phyloP scores from a whole-genome alignment of 805 yeast genomes.

The Wickerhamomyces ciferrii region DNA sequence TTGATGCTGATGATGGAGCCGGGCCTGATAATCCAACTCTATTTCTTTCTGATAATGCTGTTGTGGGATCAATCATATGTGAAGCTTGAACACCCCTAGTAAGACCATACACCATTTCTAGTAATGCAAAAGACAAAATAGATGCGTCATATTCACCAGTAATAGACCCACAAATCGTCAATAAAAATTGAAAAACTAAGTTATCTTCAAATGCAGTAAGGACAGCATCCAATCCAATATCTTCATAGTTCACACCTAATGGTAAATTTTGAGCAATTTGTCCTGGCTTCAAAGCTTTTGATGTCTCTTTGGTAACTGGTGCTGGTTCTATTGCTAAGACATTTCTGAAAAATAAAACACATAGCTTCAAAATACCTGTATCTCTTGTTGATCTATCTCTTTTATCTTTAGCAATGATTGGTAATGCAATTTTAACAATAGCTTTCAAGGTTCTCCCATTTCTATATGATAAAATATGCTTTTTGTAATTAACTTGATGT shows the following conservation, averaged over 20 bases:
- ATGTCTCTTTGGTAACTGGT: conserved; percentile 41
- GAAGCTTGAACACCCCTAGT: conserved; percentile 47
- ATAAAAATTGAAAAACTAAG: conserved; percentile 65
- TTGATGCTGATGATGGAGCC: conserved; percentile 3
- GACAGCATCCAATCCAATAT: conserved; percentile 58
- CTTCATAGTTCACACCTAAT: conserved; percentile 52
- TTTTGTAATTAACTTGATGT: conserved; percentile 69
- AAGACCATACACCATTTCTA: conserved; percentile 67
- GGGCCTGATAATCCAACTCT: not conserved
- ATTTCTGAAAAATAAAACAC: conserved; percentile 71
- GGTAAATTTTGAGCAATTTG: conserved; percentile 39
- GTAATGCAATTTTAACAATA: conserved; percentile 61
- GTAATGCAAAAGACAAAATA: conserved; percentile 52
- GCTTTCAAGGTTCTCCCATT: conserved; percentile 65
- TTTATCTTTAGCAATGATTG: conserved; percentile 46
- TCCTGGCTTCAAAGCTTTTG: conserved; percentile 29
- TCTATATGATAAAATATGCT: conserved; percentile 50
- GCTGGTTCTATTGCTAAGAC: conserved; percentile 74
- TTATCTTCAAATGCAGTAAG: conserved; percentile 58
- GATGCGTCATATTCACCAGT: conserved; percentile 58
- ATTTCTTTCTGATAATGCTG: not conserved
- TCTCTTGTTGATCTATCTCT: conserved; percentile 65
- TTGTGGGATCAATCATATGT: conserved; percentile 6
- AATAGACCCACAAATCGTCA: conserved; percentile 65
- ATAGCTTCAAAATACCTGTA: conserved; percentile 64